Evolutionary conservation across 805 yeast genomes (phyloP), one percentile per base, ranked within the genome.

Genomic region (Hanseniaspora taiwanica): DNA sequence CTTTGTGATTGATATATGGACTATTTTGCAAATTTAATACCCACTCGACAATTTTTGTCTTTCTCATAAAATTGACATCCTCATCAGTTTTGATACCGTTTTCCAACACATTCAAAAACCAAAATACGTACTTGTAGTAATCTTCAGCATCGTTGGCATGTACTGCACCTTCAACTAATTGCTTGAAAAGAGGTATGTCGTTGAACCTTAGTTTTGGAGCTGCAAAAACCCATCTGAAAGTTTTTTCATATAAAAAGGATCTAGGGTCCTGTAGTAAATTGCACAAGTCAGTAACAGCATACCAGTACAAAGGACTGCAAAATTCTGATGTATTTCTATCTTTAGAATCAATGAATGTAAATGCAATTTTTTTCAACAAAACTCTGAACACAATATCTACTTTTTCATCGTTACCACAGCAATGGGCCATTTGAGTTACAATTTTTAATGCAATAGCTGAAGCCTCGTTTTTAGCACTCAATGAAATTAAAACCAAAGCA

Each of bases 231-330:
- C 76, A 84, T 43, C 78, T 70, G 49, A 68, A 74, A 0, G 75
- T 73, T 47, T 74, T 74, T 46, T 86, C 95, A 56, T 79, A 82
- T 17, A 89, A 55, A 48, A 68, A 69, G 46, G 83, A 89, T 0
- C 77, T 74, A 0, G 96, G 95, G 45, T 78, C 74, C 5, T 66
- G 55, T 43, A 83, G 54, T 2, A 83, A 63, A 2, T 74, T 71
- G 3, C 75, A 60, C 29, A 85, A 54, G 39, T 71, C 68, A 1
- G 84, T 70, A 31, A 78, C 56, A 40, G 74, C 53, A 14, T 65
- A 60, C 59, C 80, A 71, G n/a, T 77, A 62, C 14, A 79, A 46
- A 3, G 77, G 68, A 0, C 76, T 50, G 5, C 70, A 44, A 1
- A 50, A 53, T 2, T 44, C 40, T 7, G 50, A 17, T 2, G 42